Base-by-base conservation (phyloP, 129 eudicot genomes). In the Oenanthe sinensis region DNA sequence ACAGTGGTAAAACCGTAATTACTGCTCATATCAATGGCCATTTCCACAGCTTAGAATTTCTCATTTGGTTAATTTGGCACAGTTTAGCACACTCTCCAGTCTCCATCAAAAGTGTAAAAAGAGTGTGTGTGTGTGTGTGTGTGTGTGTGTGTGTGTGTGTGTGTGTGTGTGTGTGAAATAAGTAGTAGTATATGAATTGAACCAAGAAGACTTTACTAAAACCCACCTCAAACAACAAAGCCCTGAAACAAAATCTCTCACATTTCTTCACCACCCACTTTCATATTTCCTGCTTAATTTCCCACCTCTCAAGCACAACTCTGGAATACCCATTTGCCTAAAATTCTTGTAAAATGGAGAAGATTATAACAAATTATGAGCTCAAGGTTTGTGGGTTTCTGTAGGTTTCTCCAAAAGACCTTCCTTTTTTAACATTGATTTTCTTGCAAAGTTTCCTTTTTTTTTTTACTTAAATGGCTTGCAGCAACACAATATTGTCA, bases 381-480 rank as follows among this genome's bases (percentile, higher is more conserved):
- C 33, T 71, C 76, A 71, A 43, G 43, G 76, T 13, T 71, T 71
- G 50, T 71, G 76, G 76, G 33, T 71, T 71, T 71, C 14, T 71
- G 49, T 71, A 71, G 76, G 17, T 43, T 71, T 33, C 39, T 69
- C 33, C 15, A 3, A 39, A 70, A 70, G 75, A 20, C 22, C 74
- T 70, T 37, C 24, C 22, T 37, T 69, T 70, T 36, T 39, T 6
- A 50, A 50, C 58, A 50, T 50, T 50, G 2, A 1, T 4, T 62
- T n/a, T 24, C 69, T 7, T 47, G 15, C 69, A 55, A 55, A 55
- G 17, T 1, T 67, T 17, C 17, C 22, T 40, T 39, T 26, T 24
- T n/a, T n/a, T 2, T 46, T 1, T n/a, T 26, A 78, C 45, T 78
- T 77, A 82, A n/a, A 85, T 93, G 89, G 91, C 75, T 33, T 81